Evolutionary conservation across 2,329 filamentous ascomycete genomes (phyloP).

Genomic region (Colletotrichum liriopes): DNA sequence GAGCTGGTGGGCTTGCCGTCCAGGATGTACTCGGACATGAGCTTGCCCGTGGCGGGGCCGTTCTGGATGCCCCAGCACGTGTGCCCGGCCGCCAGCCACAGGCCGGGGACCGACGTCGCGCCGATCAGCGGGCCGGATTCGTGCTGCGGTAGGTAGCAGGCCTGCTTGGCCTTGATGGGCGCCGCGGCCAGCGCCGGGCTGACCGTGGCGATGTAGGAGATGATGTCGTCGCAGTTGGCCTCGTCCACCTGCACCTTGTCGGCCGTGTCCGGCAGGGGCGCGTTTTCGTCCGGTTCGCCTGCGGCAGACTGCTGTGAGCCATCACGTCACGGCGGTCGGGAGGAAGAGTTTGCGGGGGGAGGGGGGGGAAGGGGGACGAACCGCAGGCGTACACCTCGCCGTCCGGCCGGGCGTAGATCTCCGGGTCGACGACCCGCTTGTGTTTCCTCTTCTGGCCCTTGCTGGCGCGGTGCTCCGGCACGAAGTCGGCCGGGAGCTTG

Average conservation of each 20-base stretch:
- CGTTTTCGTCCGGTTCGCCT: slow-evolving; percentile 82
- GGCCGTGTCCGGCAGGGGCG: slow-evolving; percentile 82
- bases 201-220: slow-evolving; percentile 81
- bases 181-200: slow-evolving; percentile 77
- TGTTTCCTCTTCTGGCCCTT: slow-evolving; percentile 68
- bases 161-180: slow-evolving; percentile 82
- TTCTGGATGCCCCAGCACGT: slow-evolving; percentile 99
- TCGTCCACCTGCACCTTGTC: slow-evolving; percentile 84
- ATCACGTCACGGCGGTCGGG: background rate
- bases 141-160: slow-evolving; percentile 93
- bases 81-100: slow-evolving; percentile 90
- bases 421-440: slow-evolving; percentile 81
- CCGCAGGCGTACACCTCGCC: slow-evolving; percentile 95
- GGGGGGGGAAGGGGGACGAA: slow-evolving; percentile 49
- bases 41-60: slow-evolving; percentile 86
- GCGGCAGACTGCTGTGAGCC: background rate
- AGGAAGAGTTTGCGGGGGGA: background rate
- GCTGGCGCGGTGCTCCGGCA: slow-evolving; percentile 64
- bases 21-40: slow-evolving; percentile 85
- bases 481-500: slow-evolving; percentile 76
- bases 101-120: slow-evolving; percentile 77
- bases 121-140: slow-evolving; percentile 83
- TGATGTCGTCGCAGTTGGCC: slow-evolving; percentile 85
- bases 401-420: slow-evolving; percentile 93
- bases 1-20: slow-evolving; percentile 80